phyloP scores from a whole-genome alignment of 352 stramenopile species.

The Pythium apleroticum region DNA sequence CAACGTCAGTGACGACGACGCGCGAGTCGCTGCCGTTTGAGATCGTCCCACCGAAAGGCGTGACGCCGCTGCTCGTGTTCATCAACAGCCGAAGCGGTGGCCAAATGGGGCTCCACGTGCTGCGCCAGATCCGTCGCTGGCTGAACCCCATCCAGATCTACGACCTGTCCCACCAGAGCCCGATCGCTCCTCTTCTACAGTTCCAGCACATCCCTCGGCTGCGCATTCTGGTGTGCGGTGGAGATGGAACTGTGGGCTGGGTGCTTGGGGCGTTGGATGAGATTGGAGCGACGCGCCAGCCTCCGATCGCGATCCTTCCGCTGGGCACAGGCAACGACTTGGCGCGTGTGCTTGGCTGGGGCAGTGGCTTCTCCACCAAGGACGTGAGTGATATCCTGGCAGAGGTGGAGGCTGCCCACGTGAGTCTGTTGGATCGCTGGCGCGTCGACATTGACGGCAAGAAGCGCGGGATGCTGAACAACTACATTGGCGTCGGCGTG shows the following conservation, averaged over 20 bases:
- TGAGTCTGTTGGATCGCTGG: constrained; percentile 79
- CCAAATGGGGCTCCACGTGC: constrained; percentile 92
- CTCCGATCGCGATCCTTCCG: constrained; percentile 94
- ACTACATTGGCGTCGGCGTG: constrained; percentile 86
- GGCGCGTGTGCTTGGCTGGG: constrained; percentile 91
- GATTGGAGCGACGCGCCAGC: constrained; percentile 59
- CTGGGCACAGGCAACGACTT: constrained; percentile 96
- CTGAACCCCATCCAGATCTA: constrained; percentile 97
- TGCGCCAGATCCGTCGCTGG: constrained; percentile 90
- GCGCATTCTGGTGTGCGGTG: constrained; percentile 93
- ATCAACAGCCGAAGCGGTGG: constrained; percentile 95
- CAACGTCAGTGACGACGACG: constrained; percentile 14
- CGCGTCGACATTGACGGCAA: constrained; percentile 66
- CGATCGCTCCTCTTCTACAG: constrained; percentile 87
- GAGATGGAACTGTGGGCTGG: constrained; percentile 94
- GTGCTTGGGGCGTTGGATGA: constrained; percentile 81
- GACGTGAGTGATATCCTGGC: constrained; percentile 66
- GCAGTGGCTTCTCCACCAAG: constrained; percentile 86
- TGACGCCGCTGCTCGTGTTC: constrained; percentile 86
- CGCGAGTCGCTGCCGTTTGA: constrained; percentile 47
- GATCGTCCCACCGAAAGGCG: constrained; percentile 47
- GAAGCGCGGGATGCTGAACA: constrained; percentile 72
- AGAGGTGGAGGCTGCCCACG: constrained; percentile 70
- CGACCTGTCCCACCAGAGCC: constrained; percentile 92
- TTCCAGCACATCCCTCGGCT: constrained; percentile 89